Base-by-base conservation (phyloP, 2,329 filamentous ascomycete species). In the Stachybotrys chlorohalonatus region DNA sequence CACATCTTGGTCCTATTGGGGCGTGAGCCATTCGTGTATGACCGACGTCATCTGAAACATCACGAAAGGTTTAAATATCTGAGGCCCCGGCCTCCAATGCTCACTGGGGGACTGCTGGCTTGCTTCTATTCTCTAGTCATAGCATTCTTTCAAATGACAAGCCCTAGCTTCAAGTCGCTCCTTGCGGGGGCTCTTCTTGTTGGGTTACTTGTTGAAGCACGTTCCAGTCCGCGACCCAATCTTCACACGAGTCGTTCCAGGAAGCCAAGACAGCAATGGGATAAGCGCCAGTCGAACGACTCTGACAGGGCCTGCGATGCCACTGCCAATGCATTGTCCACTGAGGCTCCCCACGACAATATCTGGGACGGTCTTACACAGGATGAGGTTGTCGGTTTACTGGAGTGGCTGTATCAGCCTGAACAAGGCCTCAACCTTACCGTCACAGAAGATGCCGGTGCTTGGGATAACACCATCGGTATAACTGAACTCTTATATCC, bases 391-490 rank as follows among this genome's bases (percentile, higher is more conserved):
- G 70, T 69, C 1, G 60, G 65, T 15, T 67, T 74, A 5, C 67
- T 70, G 1, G 57, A 64, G 7, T 75, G 71, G 70, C 65, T 75
- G 3, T 32, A 52, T 16, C 73, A 74, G 54, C 63, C 59, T 1
- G 71, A 73, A 57, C 50, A 59, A 2, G 68, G 70, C 16, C 61
- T 75, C 47, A 76, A 75, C 57, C 62, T 76, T 46, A 73, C 70
- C 1, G 48, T 57, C 1, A 54, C 59, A 6, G 69, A 70, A 11
- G 59, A 70, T 7, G 68, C 69, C 3, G 64, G 63, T 0, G 60
- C 60, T 6, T 73, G 70, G 70, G 70, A 72, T 49, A 72, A 72
- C 58, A 65, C 63, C 0, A 60, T 71, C 66, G 68, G 53, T 9
- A 32, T 52, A 9, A 52, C 50, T 6, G 50, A 52, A 32, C 50